Evolutionary conservation across 768 basidiomycete genomes (phyloP).

Genomic region (Dendrothele bispora): DNA sequence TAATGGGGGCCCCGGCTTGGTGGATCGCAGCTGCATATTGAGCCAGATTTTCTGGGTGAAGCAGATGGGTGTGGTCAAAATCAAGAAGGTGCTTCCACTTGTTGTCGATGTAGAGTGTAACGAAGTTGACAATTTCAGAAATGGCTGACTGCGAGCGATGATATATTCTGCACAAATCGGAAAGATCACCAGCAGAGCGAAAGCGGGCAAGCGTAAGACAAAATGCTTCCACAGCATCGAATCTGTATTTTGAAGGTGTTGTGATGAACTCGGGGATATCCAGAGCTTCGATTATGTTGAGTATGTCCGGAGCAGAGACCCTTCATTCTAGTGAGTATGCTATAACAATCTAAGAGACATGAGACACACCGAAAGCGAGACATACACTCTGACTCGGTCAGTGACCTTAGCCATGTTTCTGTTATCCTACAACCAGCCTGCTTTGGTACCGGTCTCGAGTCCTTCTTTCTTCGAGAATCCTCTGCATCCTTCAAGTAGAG

Average conservation of each 20-base stretch:
- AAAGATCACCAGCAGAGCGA: conserved; percentile 12
- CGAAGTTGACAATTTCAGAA: conserved; percentile 16
- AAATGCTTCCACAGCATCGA: conserved; percentile 14
- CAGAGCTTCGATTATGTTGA: conserved; percentile 1
- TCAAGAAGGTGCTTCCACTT: conserved; percentile 19
- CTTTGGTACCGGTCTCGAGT: too few relatives aligned
- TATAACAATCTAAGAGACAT: too few relatives aligned
- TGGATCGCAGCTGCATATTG: conserved; percentile 16
- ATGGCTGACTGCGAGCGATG: conserved; percentile 15
- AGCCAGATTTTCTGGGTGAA: conserved; percentile 10
- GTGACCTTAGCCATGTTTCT: too few relatives aligned
- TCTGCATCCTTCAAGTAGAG: too few relatives aligned
- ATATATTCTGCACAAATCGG: conserved; percentile 14
- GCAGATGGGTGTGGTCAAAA: conserved; percentile 13
- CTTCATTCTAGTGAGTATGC: too few relatives aligned
- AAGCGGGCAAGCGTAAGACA: conserved; percentile 15
- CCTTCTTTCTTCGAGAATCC: too few relatives aligned
- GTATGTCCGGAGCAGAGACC: conserved; percentile 7
- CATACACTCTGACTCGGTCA: too few relatives aligned
- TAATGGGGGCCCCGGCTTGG: conserved; percentile 6
- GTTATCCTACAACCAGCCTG: too few relatives aligned
- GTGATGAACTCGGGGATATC: conserved; percentile 12
- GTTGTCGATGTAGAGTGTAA: conserved; percentile 10
- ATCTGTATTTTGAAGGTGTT: conserved; percentile 6
- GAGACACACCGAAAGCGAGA: too few relatives aligned